Percentiles rank a stretch among this genome's conserved stretches.
phyloP scores from a whole-genome alignment of 441 rosid species.

The Euphorbia celastroides region DNA sequence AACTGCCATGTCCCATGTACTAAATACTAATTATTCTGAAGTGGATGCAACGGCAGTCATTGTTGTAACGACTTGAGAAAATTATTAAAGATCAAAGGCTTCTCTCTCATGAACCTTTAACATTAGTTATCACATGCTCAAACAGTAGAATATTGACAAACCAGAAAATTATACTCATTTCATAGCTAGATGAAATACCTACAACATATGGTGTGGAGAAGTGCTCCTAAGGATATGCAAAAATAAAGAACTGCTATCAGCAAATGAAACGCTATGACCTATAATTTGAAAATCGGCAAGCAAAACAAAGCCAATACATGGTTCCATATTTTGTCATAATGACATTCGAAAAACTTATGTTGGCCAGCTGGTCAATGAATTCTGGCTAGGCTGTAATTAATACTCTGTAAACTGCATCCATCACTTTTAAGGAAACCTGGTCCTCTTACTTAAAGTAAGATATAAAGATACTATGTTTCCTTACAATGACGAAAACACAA shows the following conservation, averaged over 20 bases:
- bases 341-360: background rate
- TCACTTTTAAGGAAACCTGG: background rate
- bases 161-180: background rate
- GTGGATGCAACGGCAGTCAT: background rate
- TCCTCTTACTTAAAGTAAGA: background rate
- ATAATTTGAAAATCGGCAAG: background rate
- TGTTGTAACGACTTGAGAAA: too few species aligned
- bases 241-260: background rate
- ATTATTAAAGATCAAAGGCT: background rate
- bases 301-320: background rate
- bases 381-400: background rate
- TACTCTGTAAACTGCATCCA: background rate
- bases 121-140: background rate
- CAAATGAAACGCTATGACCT: background rate
- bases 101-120: background rate
- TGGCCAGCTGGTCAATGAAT: background rate
- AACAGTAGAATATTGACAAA: too few species aligned
- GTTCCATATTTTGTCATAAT: background rate
- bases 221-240: too few species aligned
- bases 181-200: background rate
- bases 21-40: background rate
- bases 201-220: background rate
- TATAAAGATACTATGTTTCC: background rate
- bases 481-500: background rate
- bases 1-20: background rate